Evolutionary conservation across 805 yeast species (phyloP).

Genomic region (Saccharomycopsis sp.): DNA sequence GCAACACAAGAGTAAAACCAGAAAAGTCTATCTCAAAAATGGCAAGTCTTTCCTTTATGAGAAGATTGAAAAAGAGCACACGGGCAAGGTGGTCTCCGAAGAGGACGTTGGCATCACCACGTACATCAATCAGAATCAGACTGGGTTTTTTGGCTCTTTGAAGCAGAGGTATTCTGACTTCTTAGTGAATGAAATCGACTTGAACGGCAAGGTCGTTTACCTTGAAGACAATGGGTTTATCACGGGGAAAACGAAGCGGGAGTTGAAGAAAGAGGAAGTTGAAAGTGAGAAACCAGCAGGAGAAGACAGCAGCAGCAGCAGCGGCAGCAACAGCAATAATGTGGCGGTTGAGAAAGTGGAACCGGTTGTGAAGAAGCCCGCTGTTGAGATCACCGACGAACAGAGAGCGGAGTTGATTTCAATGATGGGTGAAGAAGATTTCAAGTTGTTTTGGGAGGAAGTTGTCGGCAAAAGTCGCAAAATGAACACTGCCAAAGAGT

Average conservation of each 20-base stretch:
- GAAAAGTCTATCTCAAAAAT: slow-evolving; percentile 26
- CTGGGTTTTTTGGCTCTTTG: slow-evolving; percentile 70
- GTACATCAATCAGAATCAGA: slow-evolving; percentile 38
- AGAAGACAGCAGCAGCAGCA: slow-evolving; percentile 24
- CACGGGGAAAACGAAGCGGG: slow-evolving; percentile 36
- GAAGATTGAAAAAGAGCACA: neutral
- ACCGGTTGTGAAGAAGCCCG: slow-evolving; percentile 24
- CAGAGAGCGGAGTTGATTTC: slow-evolving; percentile 6
- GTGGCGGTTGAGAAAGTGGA: slow-evolving; percentile 19
- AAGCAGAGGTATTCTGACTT: slow-evolving; percentile 92
- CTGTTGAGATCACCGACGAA: slow-evolving; percentile 16
- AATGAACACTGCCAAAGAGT: slow-evolving; percentile 41
- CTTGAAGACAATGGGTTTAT: slow-evolving; percentile 65
- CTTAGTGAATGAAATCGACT: slow-evolving; percentile 79
- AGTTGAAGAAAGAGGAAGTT: slow-evolving; percentile 32
- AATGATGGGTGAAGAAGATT: slow-evolving; percentile 14
- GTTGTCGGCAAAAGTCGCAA: slow-evolving; percentile 46
- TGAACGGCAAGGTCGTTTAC: slow-evolving; percentile 62
- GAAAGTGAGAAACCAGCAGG: slow-evolving; percentile 20
- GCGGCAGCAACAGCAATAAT: slow-evolving; percentile 20
- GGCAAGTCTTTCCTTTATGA: slow-evolving; percentile 5
- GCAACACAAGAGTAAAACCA: slow-evolving; percentile 42
- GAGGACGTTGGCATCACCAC: slow-evolving; percentile 75
- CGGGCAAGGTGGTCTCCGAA: slow-evolving; percentile 13
- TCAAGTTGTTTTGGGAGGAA: slow-evolving; percentile 21